These are phyloP conservation scores for Cutaneotrichosporon cutaneum DNA, from an alignment of 1,284 basidiomycete genomes.

Conservation along the genomic window DNA sequence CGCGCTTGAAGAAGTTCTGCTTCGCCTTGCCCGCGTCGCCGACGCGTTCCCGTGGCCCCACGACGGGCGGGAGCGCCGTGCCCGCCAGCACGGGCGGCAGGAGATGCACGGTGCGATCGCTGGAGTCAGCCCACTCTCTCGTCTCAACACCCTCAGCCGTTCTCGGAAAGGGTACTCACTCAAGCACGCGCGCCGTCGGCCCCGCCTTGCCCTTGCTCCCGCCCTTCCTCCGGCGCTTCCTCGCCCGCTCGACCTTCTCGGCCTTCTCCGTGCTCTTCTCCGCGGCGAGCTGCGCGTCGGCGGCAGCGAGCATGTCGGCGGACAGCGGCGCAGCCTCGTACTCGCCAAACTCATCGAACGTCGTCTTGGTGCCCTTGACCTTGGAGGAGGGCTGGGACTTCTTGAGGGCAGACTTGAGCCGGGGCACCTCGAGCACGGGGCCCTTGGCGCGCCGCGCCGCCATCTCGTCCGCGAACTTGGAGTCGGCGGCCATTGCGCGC, in stretches of 20 bases:
- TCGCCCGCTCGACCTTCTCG: conserved; percentile 10
- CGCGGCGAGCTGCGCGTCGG: conserved; percentile 15
- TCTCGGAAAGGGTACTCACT: conserved; percentile 2
- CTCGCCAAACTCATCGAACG: conserved; percentile 13
- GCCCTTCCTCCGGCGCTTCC: conserved; percentile 15
- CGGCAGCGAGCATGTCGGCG: conserved; percentile 14
- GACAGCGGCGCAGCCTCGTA: conserved; percentile 22
- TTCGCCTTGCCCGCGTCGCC: conserved; percentile 1
- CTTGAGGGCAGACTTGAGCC: background rate
- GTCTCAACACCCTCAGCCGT: too few species aligned
- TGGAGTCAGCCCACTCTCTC: conserved; percentile 9
- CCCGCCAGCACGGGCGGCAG: conserved; percentile 24
- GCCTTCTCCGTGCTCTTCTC: conserved; percentile 5
- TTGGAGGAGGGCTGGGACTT: too few species aligned
- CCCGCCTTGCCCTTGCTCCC: conserved; percentile 18
- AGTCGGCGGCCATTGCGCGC: conserved; percentile 27
- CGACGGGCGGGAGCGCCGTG: conserved; percentile 31
- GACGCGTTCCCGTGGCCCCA: conserved; percentile 22
- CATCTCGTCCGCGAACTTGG: conserved; percentile 15
- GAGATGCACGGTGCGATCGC: conserved; percentile 27
- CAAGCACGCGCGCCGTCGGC: conserved; percentile 10
- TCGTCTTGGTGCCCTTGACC: background rate
- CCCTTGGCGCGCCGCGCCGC: conserved; percentile 6
- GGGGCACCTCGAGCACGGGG: conserved; percentile 17
- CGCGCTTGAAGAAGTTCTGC: conserved; percentile 35